phyloP scores from a whole-genome alignment of 169 alveolate genomes.

The Eimeria praecox region DNA sequence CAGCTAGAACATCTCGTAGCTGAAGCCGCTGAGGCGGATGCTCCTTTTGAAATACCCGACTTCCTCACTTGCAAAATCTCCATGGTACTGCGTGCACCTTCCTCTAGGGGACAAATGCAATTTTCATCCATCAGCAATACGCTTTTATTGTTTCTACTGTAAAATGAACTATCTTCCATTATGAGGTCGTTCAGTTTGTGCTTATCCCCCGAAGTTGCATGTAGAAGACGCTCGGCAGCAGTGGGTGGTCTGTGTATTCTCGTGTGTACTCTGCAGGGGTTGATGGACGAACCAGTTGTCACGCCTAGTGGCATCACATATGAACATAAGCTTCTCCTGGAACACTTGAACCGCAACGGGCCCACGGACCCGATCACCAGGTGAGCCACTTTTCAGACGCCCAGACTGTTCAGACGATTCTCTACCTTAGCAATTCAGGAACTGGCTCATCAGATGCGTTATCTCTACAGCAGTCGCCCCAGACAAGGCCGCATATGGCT shows the following conservation, averaged over 20 bases:
- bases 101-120: background rate
- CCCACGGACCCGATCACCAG: slow-evolving; percentile 91
- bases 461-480: no score
- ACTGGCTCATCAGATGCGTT: background rate
- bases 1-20: slow-evolving; percentile 83
- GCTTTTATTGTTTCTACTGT: no score
- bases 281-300: slow-evolving; percentile 93
- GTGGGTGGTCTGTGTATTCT: background rate
- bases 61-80: slow-evolving; percentile 92
- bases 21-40: slow-evolving; percentile 83
- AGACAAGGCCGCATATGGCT: background rate
- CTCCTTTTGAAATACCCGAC: slow-evolving; percentile 88
- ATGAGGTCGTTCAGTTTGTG: background rate
- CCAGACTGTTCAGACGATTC: background rate
- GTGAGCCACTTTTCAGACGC: background rate
- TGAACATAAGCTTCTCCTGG: slow-evolving; percentile 89
- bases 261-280: slow-evolving; percentile 82
- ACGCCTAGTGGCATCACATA: slow-evolving; percentile 93
- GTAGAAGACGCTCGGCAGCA: background rate
- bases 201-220: background rate
- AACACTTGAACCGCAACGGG: slow-evolving; percentile 90
- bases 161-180: background rate
- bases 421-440: background rate
- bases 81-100: slow-evolving; percentile 84
- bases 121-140: background rate